phyloP scores from a whole-genome alignment of 805 yeast genomes.

The Hagleromyces aurorensis region DNA sequence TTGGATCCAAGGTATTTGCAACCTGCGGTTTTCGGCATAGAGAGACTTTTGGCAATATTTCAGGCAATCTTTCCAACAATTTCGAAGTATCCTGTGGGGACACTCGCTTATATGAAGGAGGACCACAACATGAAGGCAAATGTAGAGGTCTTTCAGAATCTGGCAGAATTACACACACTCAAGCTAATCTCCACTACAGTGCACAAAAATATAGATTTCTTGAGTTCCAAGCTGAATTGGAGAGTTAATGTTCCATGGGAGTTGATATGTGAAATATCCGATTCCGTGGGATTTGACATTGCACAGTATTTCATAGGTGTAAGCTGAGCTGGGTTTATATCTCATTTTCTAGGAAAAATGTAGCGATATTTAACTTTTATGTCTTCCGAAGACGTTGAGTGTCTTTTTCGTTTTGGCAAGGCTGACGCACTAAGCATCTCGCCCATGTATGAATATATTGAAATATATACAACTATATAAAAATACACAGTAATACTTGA shows the following conservation, averaged over 20 bases:
- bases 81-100: conserved; percentile 16
- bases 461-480: too few species aligned
- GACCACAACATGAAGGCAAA: conserved; percentile 32
- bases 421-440: too few species aligned
- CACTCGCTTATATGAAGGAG: conserved; percentile 15
- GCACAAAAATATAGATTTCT: conserved; percentile 40
- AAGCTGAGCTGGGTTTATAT: too few species aligned
- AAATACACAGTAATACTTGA: too few species aligned
- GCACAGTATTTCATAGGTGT: conserved; percentile 43
- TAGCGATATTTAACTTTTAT: too few species aligned
- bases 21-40: conserved; percentile 70
- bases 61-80: conserved; percentile 55
- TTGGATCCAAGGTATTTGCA: conserved; percentile 55
- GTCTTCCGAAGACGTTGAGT: too few species aligned
- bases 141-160: conserved; percentile 45
- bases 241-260: conserved; percentile 68
- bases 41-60: conserved; percentile 70
- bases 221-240: conserved; percentile 70
- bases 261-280: conserved; percentile 50
- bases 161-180: conserved; percentile 52
- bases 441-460: too few species aligned
- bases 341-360: too few species aligned
- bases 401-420: too few species aligned
- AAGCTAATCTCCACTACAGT: conserved; percentile 40
- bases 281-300: conserved; percentile 58